These are phyloP conservation scores for Hansfordia pulvinata DNA, from an alignment of 2,329 filamentous ascomycete species.

Conservation along the genomic window DNA sequence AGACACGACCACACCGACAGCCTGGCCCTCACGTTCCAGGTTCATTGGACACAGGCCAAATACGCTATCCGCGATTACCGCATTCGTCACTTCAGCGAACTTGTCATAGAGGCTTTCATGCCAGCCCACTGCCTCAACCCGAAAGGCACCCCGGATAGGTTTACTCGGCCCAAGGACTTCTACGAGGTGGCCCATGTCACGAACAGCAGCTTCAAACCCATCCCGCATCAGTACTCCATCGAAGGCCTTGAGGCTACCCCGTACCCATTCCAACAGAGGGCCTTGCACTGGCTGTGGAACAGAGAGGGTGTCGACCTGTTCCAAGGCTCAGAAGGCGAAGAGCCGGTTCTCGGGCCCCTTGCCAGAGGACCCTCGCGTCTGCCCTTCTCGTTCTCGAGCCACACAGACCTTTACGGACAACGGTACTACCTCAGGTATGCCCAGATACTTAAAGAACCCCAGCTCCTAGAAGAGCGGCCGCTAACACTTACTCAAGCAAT, in stretches of 20 bases:
- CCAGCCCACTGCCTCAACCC: too few species aligned
- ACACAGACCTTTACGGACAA: conserved; percentile 29
- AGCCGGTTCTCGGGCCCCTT: conserved; percentile 13
- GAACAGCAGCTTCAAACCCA: conserved; percentile 21
- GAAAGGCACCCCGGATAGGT: too few species aligned
- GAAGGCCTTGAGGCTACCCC: conserved; percentile 34
- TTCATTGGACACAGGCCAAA: conserved; percentile 28
- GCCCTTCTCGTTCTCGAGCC: conserved; percentile 28
- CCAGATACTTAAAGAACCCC: conserved; percentile 7
- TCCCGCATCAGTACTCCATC: conserved; percentile 25
- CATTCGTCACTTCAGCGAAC: conserved; percentile 19
- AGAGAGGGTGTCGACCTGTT: conserved; percentile 48
- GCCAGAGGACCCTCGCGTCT: conserved; percentile 6
- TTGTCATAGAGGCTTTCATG: conserved; percentile 22
- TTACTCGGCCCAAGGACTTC: too few species aligned
- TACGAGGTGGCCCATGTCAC: conserved; percentile 58
- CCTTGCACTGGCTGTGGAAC: conserved; percentile 55
- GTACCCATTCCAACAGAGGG: conserved; percentile 60
- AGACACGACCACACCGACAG: conserved; percentile 10
- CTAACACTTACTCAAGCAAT: conserved; percentile 31
- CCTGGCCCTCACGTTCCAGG: conserved; percentile 18
- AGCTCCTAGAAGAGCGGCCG: conserved; percentile 3
- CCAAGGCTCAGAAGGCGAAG: conserved; percentile 4
- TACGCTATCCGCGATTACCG: conserved; percentile 16
- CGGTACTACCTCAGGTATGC: too few species aligned